Conservation (phyloP, 164 flowering plant genomes). For the Vitis amurensis region DNA sequence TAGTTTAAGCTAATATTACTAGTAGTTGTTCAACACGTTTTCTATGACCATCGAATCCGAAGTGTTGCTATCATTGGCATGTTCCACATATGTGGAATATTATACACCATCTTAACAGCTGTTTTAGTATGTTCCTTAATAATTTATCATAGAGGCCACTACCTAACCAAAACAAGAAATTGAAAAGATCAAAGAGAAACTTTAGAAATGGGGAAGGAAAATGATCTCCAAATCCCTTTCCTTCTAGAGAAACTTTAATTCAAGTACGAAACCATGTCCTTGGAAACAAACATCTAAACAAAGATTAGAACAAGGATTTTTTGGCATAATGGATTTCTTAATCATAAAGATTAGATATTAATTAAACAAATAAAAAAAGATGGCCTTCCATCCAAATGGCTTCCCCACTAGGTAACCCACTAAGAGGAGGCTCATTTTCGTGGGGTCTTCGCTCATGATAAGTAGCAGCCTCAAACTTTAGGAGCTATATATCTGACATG, state of each 20-base stretch:
- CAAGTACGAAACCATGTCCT: neutral
- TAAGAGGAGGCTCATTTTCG: neutral
- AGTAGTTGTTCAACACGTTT: too few relatives aligned
- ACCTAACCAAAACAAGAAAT: neutral
- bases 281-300: neutral
- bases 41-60: too few relatives aligned
- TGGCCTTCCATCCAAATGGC: neutral
- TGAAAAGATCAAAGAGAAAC: neutral
- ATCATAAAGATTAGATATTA: neutral
- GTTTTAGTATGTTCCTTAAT: too few relatives aligned
- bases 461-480: too few relatives aligned
- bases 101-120: too few relatives aligned
- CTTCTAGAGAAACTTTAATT: neutral
- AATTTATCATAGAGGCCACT: neutral
- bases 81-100: too few relatives aligned
- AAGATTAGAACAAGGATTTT: constrained; percentile 1
- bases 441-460: neutral
- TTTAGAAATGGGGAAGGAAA: neutral
- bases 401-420: neutral
- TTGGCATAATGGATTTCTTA: constrained; percentile 5
- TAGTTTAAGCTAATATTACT: too few relatives aligned
- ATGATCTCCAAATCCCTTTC: neutral
- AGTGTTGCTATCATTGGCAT: too few relatives aligned
- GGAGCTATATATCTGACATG: too few relatives aligned
- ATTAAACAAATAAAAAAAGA: neutral